Evolutionary conservation across 257 asterid species (phyloP), one percentile per base, ranked within the genome.

Genomic region (Paraleonurus japonicus): DNA sequence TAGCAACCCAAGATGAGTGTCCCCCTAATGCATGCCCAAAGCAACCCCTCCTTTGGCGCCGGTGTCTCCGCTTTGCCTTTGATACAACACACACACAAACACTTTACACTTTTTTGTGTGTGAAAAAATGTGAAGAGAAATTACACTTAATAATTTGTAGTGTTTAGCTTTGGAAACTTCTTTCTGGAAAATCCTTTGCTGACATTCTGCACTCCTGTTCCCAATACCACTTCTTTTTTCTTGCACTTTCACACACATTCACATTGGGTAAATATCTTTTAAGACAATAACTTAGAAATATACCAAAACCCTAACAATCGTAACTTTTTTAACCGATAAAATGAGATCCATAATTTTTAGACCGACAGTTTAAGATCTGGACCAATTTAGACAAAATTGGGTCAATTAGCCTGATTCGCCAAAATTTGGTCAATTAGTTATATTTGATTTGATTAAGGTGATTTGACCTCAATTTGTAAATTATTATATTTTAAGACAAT

Each of bases 131-230:
- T 20, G 26, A 9, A 23, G 19, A 13, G 5, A 33, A 37, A 27
- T 72, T 20, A 50, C 65, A 61, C 24, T 32, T n/a, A n/a, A n/a
- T n/a, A n/a, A n/a, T n/a, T 19, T 64, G 24, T 41, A 60, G 28
- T 50, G 12, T 50, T 28, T 26, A 65, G 27, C 53, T 70, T 35
- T 81, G 70, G 70, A 74, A 78, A 78, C 80, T 79, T 75, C 76
- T 69, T 75, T 78, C 75, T 71, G 69, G 85, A 83, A 87, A 82
- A 82, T 69, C 69, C 83, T 73, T 75, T 59, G 84, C 87, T 83
- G 81, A 84, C 88, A 83, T 87, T 85, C 83, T 87, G 90, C 86
- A 81, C 84, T 73, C 84, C 61, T 85, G 89, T 79, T 86, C 76
- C 86, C 86, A 61, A 64, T 60, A 57, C 68, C 24, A 26, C 23